Evolutionary conservation across 768 basidiomycete genomes (phyloP).

Genomic region (Lentinula guzmanii): DNA sequence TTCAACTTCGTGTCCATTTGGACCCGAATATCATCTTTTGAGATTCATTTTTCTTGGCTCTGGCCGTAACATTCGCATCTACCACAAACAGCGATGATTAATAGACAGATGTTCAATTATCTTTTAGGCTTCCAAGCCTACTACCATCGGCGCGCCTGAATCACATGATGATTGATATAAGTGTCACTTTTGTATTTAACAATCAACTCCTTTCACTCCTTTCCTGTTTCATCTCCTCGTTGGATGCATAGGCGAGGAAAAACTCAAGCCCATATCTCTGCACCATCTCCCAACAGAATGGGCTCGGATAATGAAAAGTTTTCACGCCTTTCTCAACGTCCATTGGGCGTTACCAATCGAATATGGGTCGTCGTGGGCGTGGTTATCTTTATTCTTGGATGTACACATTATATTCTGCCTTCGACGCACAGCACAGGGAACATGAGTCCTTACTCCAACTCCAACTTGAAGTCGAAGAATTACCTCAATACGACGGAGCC

Average conservation of each 20-base stretch:
- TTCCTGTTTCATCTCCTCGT: conserved; percentile 6
- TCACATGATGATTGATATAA: neutral
- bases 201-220: neutral
- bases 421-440: conserved; percentile 21
- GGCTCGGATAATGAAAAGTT: conserved; percentile 42
- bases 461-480: conserved; percentile 64
- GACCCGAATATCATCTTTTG: no score
- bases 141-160: no score
- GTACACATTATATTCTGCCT: conserved; percentile 54
- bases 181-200: neutral
- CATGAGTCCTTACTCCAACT: conserved; percentile 29
- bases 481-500: conserved; percentile 65
- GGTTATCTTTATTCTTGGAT: conserved; percentile 46
- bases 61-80: no score
- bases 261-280: conserved; percentile 52
- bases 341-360: conserved; percentile 58
- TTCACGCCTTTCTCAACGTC: conserved; percentile 52
- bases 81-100: no score
- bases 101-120: no score
- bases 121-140: no score
- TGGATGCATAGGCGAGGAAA: conserved; percentile 53
- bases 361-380: conserved; percentile 59
- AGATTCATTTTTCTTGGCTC: no score
- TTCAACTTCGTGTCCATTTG: no score
- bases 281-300: conserved; percentile 41